Percentiles rank a stretch among this genome's conserved stretches.
These are phyloP conservation scores for Leishmania gerbilli DNA, from an alignment of 208 protist genomes.

Conservation along the genomic window DNA sequence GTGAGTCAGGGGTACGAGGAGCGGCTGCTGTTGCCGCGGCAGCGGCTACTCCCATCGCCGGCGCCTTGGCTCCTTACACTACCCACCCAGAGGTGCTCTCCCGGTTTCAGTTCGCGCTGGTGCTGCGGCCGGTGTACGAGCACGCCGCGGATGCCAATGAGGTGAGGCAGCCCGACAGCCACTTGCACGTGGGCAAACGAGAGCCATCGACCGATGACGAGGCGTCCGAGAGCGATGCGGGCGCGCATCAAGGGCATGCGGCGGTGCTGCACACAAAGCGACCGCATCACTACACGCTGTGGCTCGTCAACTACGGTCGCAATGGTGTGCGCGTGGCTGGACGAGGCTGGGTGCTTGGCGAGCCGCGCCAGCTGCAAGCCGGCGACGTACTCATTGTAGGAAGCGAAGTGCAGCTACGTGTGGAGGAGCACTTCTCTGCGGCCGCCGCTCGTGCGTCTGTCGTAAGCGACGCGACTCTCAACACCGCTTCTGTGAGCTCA, in stretches of 20 bases:
- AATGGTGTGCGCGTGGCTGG: slow-evolving; percentile 50
- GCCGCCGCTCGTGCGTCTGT: slow-evolving; percentile 7
- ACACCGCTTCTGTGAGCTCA: neutral
- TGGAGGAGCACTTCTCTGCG: slow-evolving; percentile 19
- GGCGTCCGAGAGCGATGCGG: neutral
- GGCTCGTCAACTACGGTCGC: slow-evolving; percentile 75
- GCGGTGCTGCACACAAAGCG: slow-evolving; percentile 36
- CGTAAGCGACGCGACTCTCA: neutral
- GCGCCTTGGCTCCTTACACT: slow-evolving; percentile 48
- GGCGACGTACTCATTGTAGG: slow-evolving; percentile 43
- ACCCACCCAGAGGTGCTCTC: slow-evolving; percentile 47
- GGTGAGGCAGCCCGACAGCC: neutral
- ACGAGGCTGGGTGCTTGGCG: slow-evolving; percentile 37
- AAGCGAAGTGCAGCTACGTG: slow-evolving; percentile 36
- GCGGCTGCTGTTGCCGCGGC: slow-evolving; percentile 23
- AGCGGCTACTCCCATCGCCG: slow-evolving; percentile 39
- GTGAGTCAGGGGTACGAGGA: slow-evolving; percentile 36
- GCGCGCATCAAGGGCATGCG: neutral
- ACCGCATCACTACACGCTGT: slow-evolving; percentile 42
- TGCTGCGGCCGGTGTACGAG: slow-evolving; percentile 36
- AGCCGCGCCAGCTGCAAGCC: slow-evolving; percentile 41
- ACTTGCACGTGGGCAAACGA: neutral
- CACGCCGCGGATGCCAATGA: neutral
- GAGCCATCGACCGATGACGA: slow-evolving; percentile 10
- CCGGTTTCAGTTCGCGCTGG: slow-evolving; percentile 58